Evolutionary conservation across 768 basidiomycete genomes (phyloP).

Genomic region (Collybia sordida): DNA sequence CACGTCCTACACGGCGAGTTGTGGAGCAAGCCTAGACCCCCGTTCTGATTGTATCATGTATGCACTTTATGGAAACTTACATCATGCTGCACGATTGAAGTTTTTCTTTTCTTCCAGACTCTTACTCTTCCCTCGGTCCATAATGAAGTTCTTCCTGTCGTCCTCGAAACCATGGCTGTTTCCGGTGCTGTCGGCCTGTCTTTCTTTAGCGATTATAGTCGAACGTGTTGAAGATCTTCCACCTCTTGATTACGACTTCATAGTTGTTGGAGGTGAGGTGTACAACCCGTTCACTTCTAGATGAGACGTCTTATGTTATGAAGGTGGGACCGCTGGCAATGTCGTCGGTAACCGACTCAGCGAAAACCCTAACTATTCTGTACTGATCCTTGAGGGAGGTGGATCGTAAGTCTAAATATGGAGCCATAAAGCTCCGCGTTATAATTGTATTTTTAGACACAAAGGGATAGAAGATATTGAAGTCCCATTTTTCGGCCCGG

Average conservation of each 20-base stretch:
- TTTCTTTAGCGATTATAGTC: background rate
- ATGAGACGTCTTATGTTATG: constrained; percentile 14
- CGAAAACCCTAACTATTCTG: constrained; percentile 33
- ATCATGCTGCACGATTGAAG: no score
- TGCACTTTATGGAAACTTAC: no score
- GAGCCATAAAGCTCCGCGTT: background rate
- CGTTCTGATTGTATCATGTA: no score
- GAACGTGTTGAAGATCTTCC: constrained; percentile 2
- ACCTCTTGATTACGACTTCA: constrained; percentile 18
- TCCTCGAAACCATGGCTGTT: background rate
- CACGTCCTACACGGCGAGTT: no score
- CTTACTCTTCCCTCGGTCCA: no score
- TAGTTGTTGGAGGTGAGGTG: constrained; percentile 20
- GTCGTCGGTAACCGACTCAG: constrained; percentile 28
- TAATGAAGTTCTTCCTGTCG: background rate
- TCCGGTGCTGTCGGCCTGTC: background rate
- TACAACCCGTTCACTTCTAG: background rate
- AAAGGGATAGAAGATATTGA: constrained; percentile 7
- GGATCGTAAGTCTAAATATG: constrained; percentile 12
- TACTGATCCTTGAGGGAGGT: constrained; percentile 41
- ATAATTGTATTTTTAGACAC: constrained; percentile 2
- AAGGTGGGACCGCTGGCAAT: constrained; percentile 17
- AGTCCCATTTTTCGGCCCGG: constrained; percentile 11
- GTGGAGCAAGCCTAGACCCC: no score
- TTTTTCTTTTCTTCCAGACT: no score